Base-by-base conservation (phyloP, 2,329 filamentous ascomycete genomes). In the Penicillium sp. region DNA sequence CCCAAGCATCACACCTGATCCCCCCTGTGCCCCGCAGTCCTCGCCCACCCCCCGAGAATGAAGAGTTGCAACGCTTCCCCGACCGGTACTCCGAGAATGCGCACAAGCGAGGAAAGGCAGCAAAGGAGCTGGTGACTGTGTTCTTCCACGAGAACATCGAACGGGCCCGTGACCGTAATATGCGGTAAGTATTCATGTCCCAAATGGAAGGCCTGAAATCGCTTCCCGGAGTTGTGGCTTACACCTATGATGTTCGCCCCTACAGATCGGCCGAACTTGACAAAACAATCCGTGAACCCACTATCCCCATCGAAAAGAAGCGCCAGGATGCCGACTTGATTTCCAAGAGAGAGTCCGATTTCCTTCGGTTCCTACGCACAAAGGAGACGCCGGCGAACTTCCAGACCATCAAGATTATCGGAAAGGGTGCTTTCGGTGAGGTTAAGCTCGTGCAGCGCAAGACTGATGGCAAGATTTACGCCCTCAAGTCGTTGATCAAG, bases 121-220 rank as follows among this genome's bases (percentile, higher is more conserved):
- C 86, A 47, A 86, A 87, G 69, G 82, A 86, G 66, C 75, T 88
- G 64, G 85, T 88, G 62, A 85, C 85, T 70, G 83, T 86, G 68
- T 97, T 97, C 81, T 99, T 97, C 86, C 95, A 96, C 78, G 93
- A 99, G 77, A 97, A 93, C 74, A 95, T 99, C 56, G 93, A 96
- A 81, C 87, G 94, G 68, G 94, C 94, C 51, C 86, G 93, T 67
- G 94, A 97, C 78, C 88, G 94, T 58, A 99, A 99, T 75, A 88
- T 95, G 76, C 89, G 93, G 93, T 96, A 79, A 68, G 83, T 73
- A 38, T 51, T 10, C 17, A 27, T 50, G 10, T 29, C 21, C 41
- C 21, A 13, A 13, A 27, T 33, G n/a, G 29, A 27, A 25, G 3
- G 3, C 21, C 10, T 35, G 37, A 12, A 40, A 10, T 15, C 2